Conservation (phyloP, 768 basidiomycete species). For the Leucocoprinus leucothites region DNA sequence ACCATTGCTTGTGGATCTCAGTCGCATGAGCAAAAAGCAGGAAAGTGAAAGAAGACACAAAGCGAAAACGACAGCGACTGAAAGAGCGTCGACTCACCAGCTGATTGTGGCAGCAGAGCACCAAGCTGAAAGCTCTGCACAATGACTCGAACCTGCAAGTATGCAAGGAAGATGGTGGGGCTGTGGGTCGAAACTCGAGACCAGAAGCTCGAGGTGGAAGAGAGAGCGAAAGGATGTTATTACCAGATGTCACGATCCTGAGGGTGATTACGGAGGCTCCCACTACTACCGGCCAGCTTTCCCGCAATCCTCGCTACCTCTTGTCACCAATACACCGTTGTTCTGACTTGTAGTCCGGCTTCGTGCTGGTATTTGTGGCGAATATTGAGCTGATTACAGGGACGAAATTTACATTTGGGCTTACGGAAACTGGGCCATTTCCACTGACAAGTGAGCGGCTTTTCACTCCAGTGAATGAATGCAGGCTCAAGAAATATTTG, state of each 20-base stretch:
- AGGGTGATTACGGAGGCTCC: slow-evolving; percentile 17
- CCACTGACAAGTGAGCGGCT: background rate
- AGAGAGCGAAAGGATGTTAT: slow-evolving; percentile 8
- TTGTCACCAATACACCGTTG: background rate
- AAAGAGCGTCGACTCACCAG: too few relatives aligned
- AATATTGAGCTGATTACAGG: background rate
- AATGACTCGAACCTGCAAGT: slow-evolving; percentile 2
- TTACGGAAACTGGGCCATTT: slow-evolving; percentile 1
- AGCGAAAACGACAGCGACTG: too few relatives aligned
- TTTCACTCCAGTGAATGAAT: too few relatives aligned
- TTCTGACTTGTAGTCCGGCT: background rate
- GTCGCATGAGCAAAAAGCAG: too few relatives aligned
- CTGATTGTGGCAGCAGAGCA: slow-evolving; percentile 1
- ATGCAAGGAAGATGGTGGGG: background rate
- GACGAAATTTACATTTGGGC: slow-evolving; percentile 4
- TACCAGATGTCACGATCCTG: slow-evolving; percentile 5
- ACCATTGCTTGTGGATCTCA: too few relatives aligned
- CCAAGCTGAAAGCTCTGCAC: background rate
- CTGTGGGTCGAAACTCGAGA: background rate
- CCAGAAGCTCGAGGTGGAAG: slow-evolving; percentile 1
- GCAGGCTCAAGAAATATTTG: background rate
- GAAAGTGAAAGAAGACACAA: too few relatives aligned
- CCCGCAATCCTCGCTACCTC: slow-evolving; percentile 2
- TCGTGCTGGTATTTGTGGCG: background rate
- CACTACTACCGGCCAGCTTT: slow-evolving; percentile 9